These are phyloP conservation scores for Cicer bijugum DNA, from an alignment of 306 rosid species.

Conservation along the genomic window DNA sequence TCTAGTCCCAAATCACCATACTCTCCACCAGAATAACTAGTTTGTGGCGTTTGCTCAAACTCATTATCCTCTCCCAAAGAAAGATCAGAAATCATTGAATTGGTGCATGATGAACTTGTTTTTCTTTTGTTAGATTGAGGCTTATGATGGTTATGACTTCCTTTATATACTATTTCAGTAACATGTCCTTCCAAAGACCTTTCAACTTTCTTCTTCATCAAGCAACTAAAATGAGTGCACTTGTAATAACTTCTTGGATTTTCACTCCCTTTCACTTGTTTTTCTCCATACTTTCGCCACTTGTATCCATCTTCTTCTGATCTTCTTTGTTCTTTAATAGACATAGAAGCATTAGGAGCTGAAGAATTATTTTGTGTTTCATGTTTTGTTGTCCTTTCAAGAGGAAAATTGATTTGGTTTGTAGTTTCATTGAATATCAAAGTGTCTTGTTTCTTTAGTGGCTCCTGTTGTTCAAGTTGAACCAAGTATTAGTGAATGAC, in stretches of 20 bases:
- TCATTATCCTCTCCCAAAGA: slow-evolving; percentile 73
- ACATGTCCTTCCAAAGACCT: slow-evolving; percentile 85
- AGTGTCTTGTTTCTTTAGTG: slow-evolving; percentile 49
- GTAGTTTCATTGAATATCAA: slow-evolving; percentile 57
- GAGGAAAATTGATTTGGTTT: slow-evolving; percentile 39
- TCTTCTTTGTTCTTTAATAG: slow-evolving; percentile 60
- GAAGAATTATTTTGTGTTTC: slow-evolving; percentile 38
- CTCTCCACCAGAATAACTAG: slow-evolving; percentile 60
- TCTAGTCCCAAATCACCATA: slow-evolving; percentile 66
- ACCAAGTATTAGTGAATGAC: slow-evolving; percentile 1
- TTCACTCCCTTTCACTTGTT: slow-evolving; percentile 93
- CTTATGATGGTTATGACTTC: slow-evolving; percentile 85
- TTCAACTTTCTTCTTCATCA: slow-evolving; percentile 91
- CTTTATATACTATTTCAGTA: slow-evolving; percentile 89
- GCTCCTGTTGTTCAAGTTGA: slow-evolving; percentile 51
- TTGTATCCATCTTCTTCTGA: slow-evolving; percentile 81
- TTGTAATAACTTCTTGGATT: slow-evolving; percentile 93
- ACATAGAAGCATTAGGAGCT: slow-evolving; percentile 47
- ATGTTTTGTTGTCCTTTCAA: slow-evolving; percentile 48
- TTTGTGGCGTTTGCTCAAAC: slow-evolving; percentile 70
- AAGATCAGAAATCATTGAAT: slow-evolving; percentile 62
- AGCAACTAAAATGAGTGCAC: slow-evolving; percentile 73
- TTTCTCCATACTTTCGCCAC: slow-evolving; percentile 97
- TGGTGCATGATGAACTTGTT: slow-evolving; percentile 53
- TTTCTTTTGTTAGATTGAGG: slow-evolving; percentile 64